phyloP scores from a whole-genome alignment of 2,329 filamentous ascomycete species.

The Biscogniauxia mediterranea region DNA sequence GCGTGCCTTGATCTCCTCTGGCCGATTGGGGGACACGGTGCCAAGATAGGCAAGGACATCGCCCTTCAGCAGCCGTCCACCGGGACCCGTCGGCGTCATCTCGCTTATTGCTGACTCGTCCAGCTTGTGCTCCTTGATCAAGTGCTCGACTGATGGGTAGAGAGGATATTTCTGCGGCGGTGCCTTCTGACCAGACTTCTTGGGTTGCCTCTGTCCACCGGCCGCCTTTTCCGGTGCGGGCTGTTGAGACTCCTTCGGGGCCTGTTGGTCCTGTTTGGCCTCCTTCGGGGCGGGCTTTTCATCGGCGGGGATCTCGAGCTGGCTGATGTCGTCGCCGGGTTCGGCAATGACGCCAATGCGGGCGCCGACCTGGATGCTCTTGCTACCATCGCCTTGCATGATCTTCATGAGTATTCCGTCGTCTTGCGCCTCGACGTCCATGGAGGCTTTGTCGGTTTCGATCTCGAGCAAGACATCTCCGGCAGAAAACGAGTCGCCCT shows the following conservation, averaged over 20 bases:
- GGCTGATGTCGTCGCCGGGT: conserved; percentile 72
- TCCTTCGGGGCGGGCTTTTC: conserved; percentile 46
- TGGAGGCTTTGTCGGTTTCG: conserved; percentile 90
- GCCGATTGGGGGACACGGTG: conserved; percentile 68
- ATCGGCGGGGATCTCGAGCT: conserved; percentile 73
- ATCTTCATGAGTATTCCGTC: conserved; percentile 87
- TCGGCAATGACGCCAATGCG: conserved; percentile 84
- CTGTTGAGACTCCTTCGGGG: conserved; percentile 25
- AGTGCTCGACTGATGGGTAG: conserved; percentile 78
- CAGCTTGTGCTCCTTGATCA: conserved; percentile 77
- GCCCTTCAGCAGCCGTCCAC: conserved; percentile 87
- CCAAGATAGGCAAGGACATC: conserved; percentile 91
- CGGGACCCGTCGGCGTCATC: conserved; percentile 85
- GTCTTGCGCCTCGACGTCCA: conserved; percentile 93
- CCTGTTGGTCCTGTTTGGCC: conserved; percentile 28
- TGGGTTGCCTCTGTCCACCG: conserved; percentile 29
- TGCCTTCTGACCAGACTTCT: conserved; percentile 45
- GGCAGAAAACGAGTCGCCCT: conserved; percentile 77
- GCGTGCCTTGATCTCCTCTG: conserved; percentile 66
- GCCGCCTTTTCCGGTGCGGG: conserved; percentile 35
- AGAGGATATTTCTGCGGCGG: conserved; percentile 69
- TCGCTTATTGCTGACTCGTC: conserved; percentile 72
- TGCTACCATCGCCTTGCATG: conserved; percentile 68
- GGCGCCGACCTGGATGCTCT: conserved; percentile 73
- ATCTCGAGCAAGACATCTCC: conserved; percentile 89